Evolutionary conservation across 73 alveolate genomes (phyloP).

Genomic region (Paramecium tetraurelia): DNA sequence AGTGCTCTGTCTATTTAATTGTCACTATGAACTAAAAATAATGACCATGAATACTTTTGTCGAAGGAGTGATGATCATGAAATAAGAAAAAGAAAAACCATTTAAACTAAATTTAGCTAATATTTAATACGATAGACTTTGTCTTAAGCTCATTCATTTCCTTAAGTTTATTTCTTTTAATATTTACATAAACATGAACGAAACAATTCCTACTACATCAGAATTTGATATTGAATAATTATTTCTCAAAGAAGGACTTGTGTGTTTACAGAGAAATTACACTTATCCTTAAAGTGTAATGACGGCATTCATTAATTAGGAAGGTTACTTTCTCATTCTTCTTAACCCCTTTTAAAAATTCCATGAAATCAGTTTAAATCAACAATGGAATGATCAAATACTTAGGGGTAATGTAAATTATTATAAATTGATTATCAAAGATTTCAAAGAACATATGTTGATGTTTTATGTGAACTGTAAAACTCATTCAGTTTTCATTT

Average conservation of each 20-base stretch:
- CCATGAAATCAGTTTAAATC: background rate
- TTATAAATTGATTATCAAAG: background rate
- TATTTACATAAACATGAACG: background rate
- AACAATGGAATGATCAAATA: background rate
- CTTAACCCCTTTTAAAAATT: background rate
- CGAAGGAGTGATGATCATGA: background rate
- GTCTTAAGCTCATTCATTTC: background rate
- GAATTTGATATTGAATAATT: background rate
- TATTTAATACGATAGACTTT: background rate
- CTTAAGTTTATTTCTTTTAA: background rate
- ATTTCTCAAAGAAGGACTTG: background rate
- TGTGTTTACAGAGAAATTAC: background rate
- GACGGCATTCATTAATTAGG: background rate
- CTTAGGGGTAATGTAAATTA: background rate
- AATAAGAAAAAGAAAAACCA: background rate
- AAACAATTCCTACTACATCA: background rate
- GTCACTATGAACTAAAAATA: background rate
- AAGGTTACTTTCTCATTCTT: background rate
- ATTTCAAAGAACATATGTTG: background rate
- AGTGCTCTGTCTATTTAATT: background rate
- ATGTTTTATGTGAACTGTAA: background rate
- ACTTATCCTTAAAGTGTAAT: background rate
- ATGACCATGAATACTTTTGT: background rate
- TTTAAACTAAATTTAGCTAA: background rate
- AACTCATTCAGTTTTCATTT: background rate